Percentiles rank a stretch among this genome's conserved stretches.
Conservation (phyloP, 805 yeast genomes). For the Lipomyces starkeyi region DNA sequence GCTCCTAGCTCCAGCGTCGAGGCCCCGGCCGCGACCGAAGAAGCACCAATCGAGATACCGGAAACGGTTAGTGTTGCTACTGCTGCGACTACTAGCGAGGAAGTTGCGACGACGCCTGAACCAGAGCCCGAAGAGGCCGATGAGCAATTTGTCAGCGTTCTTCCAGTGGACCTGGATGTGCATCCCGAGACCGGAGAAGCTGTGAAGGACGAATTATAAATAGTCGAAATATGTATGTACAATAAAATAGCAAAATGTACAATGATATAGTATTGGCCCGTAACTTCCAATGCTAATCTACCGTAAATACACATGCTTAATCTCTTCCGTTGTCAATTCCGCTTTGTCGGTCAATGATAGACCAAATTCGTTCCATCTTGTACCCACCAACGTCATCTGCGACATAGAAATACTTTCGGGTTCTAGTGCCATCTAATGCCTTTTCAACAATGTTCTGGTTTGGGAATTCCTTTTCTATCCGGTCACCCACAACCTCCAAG, state of each 20-base stretch:
- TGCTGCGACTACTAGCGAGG: constrained; percentile 10
- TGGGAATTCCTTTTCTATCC: constrained; percentile 39
- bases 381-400: constrained; percentile 80
- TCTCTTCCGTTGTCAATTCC: constrained; percentile 71
- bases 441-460: constrained; percentile 19
- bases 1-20: neutral
- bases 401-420: constrained; percentile 57
- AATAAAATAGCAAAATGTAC: neutral
- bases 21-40: constrained; percentile 15
- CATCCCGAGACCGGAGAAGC: neutral
- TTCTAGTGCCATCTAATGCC: constrained; percentile 35
- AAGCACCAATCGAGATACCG: constrained; percentile 8
- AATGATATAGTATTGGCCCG: neutral
- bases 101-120: constrained; percentile 6
- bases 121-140: neutral
- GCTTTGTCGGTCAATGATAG: constrained; percentile 71
- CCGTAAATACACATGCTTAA: neutral
- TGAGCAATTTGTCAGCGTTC: neutral
- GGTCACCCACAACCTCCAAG: constrained; percentile 48
- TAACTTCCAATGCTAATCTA: too few species aligned
- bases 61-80: constrained; percentile 11
- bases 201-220: constrained; percentile 32
- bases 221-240: constrained; percentile 10
- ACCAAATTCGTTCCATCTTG: constrained; percentile 85
- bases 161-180: neutral